Conservation (phyloP, 2,329 filamentous ascomycete species). For the Neodidymelliopsis sp. region DNA sequence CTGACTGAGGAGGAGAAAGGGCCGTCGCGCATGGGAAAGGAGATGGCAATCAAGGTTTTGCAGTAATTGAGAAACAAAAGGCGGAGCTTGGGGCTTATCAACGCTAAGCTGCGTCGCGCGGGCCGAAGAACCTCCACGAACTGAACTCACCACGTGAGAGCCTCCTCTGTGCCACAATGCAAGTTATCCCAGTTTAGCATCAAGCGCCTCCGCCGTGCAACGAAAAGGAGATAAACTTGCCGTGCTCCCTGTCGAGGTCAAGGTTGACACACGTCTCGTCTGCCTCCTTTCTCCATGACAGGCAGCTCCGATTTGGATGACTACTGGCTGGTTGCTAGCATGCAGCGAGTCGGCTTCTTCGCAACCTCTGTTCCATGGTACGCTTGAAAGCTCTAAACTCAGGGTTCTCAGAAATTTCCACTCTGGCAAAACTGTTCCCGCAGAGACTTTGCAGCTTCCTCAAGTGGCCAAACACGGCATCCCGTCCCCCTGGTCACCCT, state of each 20-base stretch:
- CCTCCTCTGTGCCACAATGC: conserved; percentile 22
- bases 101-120: conserved; percentile 17
- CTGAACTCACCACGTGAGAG: conserved; percentile 20
- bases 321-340: conserved; percentile 2
- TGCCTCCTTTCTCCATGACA: conserved; percentile 14
- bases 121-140: conserved; percentile 17
- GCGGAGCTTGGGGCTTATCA: conserved; percentile 20
- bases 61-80: conserved; percentile 18
- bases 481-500: conserved; percentile 19
- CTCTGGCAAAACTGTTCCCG: background rate
- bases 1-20: conserved; percentile 16
- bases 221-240: conserved; percentile 17
- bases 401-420: background rate
- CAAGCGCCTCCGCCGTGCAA: conserved; percentile 17
- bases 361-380: background rate
- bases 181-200: conserved; percentile 25
- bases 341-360: background rate
- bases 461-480: conserved; percentile 15
- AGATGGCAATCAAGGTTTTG: conserved; percentile 21
- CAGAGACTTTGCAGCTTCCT: conserved; percentile 2
- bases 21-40: conserved; percentile 23
- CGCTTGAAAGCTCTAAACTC: conserved; percentile 4
- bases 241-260: conserved; percentile 17
- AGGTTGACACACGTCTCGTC: conserved; percentile 23
- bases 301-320: conserved; percentile 1